Conservation (phyloP, 2,329 filamentous ascomycete species). For the Paecilomyces fulvus region DNA sequence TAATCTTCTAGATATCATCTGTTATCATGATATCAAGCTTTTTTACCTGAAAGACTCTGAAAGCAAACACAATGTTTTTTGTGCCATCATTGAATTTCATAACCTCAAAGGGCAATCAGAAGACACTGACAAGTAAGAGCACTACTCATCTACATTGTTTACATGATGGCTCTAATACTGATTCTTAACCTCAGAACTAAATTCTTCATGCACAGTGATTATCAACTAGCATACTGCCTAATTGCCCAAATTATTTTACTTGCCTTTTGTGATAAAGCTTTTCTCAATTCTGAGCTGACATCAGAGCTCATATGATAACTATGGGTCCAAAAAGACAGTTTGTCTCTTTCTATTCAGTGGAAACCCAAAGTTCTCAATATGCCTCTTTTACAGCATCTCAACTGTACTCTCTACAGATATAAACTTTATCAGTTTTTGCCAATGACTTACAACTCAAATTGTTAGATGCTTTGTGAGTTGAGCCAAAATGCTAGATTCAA, state of each 20-base stretch:
- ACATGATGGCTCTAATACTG: too few relatives aligned
- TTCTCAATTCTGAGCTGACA: constrained; percentile 16
- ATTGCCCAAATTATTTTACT: constrained; percentile 17
- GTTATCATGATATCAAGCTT: constrained; percentile 16
- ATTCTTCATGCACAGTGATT: constrained; percentile 20
- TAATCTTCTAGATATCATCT: constrained; percentile 15
- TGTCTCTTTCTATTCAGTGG: constrained; percentile 13
- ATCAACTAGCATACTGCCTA: constrained; percentile 18
- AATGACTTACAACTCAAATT: too few relatives aligned
- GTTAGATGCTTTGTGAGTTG: too few relatives aligned
- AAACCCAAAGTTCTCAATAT: constrained; percentile 1
- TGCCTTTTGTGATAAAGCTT: constrained; percentile 16
- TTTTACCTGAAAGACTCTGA: constrained; percentile 14
- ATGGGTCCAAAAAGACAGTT: constrained; percentile 10
- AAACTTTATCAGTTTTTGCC: too few relatives aligned
- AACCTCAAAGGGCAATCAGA: constrained; percentile 10
- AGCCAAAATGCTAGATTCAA: too few relatives aligned
- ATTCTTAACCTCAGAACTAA: constrained; percentile 12
- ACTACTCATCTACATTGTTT: too few relatives aligned
- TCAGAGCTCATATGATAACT: constrained; percentile 17
- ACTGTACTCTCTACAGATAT: too few relatives aligned
- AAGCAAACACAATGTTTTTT: constrained; percentile 15
- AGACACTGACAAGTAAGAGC: constrained; percentile 18
- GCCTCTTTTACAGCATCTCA: too few relatives aligned
- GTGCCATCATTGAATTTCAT: constrained; percentile 15